phyloP scores from a whole-genome alignment of 202 grass and related monocot species.

The Panicum hallii region DNA sequence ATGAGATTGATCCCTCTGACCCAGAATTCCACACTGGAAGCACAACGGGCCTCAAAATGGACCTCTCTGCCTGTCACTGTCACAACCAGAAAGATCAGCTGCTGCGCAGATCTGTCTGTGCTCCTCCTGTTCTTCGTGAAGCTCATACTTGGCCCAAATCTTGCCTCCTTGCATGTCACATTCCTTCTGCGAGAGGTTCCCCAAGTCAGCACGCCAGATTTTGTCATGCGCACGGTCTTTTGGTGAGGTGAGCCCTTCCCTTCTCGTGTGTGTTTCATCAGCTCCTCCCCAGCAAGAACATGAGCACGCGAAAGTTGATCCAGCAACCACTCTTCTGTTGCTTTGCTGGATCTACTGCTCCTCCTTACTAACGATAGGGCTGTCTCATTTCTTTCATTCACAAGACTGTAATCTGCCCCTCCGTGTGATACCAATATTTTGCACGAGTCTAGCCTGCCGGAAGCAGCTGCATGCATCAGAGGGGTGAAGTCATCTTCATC shows the following conservation, averaged over 20 bases:
- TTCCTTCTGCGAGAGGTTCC: conserved; percentile 59
- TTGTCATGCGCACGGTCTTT: conserved; percentile 58
- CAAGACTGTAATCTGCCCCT: conserved; percentile 53
- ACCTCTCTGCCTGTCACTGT: conserved; percentile 58
- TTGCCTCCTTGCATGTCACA: conserved; percentile 63
- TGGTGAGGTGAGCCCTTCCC: conserved; percentile 48
- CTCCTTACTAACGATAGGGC: conserved; percentile 55
- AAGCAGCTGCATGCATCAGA: conserved; percentile 62
- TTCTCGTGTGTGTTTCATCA: conserved; percentile 60
- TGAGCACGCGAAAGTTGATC: conserved; percentile 50
- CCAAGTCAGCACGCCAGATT: conserved; percentile 66
- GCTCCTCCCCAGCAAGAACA: conserved; percentile 61
- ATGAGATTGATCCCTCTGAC: conserved; percentile 69
- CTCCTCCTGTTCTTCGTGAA: conserved; percentile 52
- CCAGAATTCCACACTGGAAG: conserved; percentile 55
- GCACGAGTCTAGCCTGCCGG: conserved; percentile 52
- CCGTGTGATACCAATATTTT: conserved; percentile 57
- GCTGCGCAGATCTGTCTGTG: conserved; percentile 17
- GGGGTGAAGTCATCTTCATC: conserved; percentile 65
- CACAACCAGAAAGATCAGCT: conserved; percentile 56
- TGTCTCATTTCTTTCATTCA: conserved; percentile 55
- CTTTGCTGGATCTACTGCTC: conserved; percentile 47
- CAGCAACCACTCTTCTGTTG: conserved; percentile 58
- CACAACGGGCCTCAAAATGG: conserved; percentile 57
- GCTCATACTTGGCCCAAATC: conserved; percentile 45